Conservation (phyloP, 495 filamentous ascomycete species). For the Mytilinidion resinicola region DNA sequence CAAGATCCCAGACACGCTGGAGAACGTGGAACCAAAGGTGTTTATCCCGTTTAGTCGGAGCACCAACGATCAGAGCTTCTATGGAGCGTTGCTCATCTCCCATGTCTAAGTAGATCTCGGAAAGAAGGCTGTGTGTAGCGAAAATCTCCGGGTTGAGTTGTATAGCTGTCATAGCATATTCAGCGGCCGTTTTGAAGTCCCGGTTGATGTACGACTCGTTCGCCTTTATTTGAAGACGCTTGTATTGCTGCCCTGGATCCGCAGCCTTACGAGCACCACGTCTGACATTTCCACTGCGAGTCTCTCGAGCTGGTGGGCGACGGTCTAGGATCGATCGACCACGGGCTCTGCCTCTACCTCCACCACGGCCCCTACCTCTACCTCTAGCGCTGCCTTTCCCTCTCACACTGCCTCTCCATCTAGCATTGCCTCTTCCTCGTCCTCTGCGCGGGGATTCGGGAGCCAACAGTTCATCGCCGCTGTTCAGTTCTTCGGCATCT, state of each 20-base stretch:
- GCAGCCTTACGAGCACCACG: slow-evolving; percentile 55
- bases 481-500: not conserved
- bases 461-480: not conserved
- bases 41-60: slow-evolving; percentile 62
- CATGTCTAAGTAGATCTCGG: slow-evolving; percentile 62
- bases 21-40: slow-evolving; percentile 64
- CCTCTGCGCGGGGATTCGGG: not conserved
- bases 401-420: not conserved
- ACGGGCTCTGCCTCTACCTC: not conserved
- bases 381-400: not conserved
- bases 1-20: slow-evolving; percentile 56
- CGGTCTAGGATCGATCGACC: not conserved
- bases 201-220: slow-evolving; percentile 57
- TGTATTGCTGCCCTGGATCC: slow-evolving; percentile 70
- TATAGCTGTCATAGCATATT: slow-evolving; percentile 60
- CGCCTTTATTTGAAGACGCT: slow-evolving; percentile 61
- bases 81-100: slow-evolving; percentile 63
- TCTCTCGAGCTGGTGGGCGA: not conserved
- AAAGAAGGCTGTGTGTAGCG: slow-evolving; percentile 66
- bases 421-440: not conserved
- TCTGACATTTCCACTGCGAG: not conserved
- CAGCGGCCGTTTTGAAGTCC: slow-evolving; percentile 57
- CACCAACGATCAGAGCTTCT: slow-evolving; percentile 61
- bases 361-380: not conserved
- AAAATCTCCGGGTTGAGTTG: slow-evolving; percentile 79